These are phyloP conservation scores for Heliamphora exappendiculata DNA, from an alignment of 148 eudicot genomes.

Conservation along the genomic window DNA sequence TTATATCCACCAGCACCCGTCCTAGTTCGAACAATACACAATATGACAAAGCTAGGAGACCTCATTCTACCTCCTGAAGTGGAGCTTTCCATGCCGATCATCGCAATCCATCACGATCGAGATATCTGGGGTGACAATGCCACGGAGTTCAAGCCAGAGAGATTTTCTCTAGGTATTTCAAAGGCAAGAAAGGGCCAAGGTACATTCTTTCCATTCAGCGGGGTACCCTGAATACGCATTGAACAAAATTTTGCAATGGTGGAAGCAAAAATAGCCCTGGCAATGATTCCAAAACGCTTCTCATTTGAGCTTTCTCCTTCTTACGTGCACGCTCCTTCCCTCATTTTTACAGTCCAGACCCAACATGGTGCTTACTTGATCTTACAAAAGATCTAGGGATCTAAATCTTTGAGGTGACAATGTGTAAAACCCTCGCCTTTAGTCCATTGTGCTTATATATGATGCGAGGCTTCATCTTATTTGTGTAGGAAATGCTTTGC, in stretches of 20 bases:
- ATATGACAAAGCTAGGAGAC: slow-evolving; percentile 31
- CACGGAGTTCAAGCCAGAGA: slow-evolving; percentile 43
- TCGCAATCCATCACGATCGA: slow-evolving; percentile 28
- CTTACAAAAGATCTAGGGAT: slow-evolving; percentile 14
- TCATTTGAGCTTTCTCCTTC: slow-evolving; percentile 40
- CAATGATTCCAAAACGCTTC: slow-evolving; percentile 35
- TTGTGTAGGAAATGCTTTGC: too few relatives aligned
- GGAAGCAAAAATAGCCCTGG: slow-evolving; percentile 42
- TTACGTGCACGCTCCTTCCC: slow-evolving; percentile 53
- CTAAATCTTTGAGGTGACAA: neutral
- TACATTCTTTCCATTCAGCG: slow-evolving; percentile 45
- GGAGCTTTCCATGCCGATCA: slow-evolving; percentile 20
- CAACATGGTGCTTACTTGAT: slow-evolving; percentile 49
- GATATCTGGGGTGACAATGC: slow-evolving; percentile 58
- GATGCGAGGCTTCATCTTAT: too few relatives aligned
- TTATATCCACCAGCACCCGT: slow-evolving; percentile 30
- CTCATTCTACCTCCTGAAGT: slow-evolving; percentile 30
- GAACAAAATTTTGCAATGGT: slow-evolving; percentile 43
- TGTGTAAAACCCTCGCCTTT: too few relatives aligned
- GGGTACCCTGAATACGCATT: slow-evolving; percentile 52
- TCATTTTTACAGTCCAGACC: slow-evolving; percentile 26
- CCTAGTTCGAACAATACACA: slow-evolving; percentile 4
- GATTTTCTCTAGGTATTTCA: slow-evolving; percentile 46
- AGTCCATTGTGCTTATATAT: too few relatives aligned
- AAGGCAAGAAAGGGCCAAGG: slow-evolving; percentile 32